A percentile compares a stretch with the other conserved stretches of the same genome.
Conservation (phyloP, 805 yeast species). For the Isabelozyma heimii region DNA sequence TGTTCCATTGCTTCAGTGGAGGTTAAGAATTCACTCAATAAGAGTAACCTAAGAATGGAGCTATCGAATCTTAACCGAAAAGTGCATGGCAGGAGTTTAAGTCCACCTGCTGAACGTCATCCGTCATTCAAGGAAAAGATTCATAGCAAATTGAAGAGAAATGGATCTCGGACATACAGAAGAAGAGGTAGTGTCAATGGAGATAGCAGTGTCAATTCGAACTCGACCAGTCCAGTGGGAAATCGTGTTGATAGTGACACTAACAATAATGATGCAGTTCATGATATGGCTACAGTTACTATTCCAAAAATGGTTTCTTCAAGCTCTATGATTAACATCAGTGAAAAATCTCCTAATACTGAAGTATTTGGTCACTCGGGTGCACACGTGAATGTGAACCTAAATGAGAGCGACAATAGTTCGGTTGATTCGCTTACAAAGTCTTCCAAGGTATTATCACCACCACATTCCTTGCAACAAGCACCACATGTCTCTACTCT, state of each 20-base stretch:
- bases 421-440: not conserved
- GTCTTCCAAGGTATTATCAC: not conserved
- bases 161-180: not conserved
- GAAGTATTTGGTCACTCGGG: not conserved
- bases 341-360: not conserved
- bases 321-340: constrained; percentile 2
- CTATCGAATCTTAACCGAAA: constrained; percentile 1
- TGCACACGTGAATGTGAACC: not conserved
- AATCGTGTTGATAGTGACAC: not conserved
- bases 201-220: not conserved
- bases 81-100: constrained; percentile 3
- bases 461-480: not conserved
- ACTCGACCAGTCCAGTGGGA: not conserved
- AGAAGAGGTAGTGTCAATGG: not conserved
- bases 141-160: constrained; percentile 2
- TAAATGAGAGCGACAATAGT: not conserved
- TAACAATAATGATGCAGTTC: not conserved
- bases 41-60: constrained; percentile 1
- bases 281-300: not conserved
- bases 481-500: too few species aligned
- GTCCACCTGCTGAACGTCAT: constrained; percentile 2
- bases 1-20: not conserved
- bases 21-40: not conserved
- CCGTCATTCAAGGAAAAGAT: constrained; percentile 2
- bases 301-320: constrained; percentile 2